Evolutionary conservation across 768 basidiomycete species (phyloP).

Genomic region (Kwoniella botswanensis): DNA sequence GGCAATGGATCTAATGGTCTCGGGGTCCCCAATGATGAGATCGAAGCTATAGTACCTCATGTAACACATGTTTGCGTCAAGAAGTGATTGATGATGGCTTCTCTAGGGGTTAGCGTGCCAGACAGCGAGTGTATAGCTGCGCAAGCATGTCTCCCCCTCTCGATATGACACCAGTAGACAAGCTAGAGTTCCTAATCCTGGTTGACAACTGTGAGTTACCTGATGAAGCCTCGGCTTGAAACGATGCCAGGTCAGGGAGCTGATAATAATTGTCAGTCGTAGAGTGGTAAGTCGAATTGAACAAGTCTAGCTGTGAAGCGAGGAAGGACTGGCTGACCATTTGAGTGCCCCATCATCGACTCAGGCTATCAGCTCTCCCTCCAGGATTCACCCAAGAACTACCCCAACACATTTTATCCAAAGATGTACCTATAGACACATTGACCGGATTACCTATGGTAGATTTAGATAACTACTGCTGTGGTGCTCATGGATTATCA

Average conservation of each 20-base stretch:
- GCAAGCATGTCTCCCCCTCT: slow-evolving; percentile 6
- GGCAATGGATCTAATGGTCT: background rate
- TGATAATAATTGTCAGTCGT: slow-evolving; percentile 55
- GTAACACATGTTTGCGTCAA: too few relatives aligned
- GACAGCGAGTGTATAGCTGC: too few relatives aligned
- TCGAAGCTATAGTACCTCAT: too few relatives aligned
- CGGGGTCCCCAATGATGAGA: background rate
- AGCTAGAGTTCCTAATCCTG: slow-evolving; percentile 34
- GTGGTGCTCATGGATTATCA: slow-evolving; percentile 85
- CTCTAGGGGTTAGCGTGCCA: too few relatives aligned
- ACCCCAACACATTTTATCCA: slow-evolving; percentile 64
- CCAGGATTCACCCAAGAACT: slow-evolving; percentile 77
- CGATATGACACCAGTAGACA: slow-evolving; percentile 32
- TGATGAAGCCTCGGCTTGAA: background rate
- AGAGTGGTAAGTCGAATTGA: slow-evolving; percentile 68
- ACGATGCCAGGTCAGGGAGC: background rate
- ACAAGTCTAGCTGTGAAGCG: background rate
- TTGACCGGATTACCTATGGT: slow-evolving; percentile 68
- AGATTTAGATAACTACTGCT: slow-evolving; percentile 74
- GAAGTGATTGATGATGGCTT: too few relatives aligned
- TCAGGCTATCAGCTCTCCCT: slow-evolving; percentile 78
- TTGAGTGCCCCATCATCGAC: background rate
- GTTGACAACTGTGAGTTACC: slow-evolving; percentile 34
- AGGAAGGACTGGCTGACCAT: background rate
- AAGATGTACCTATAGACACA: slow-evolving; percentile 60